Percentiles rank a stretch among this genome's conserved stretches.
Conservation (phyloP, 257 asterid genomes). For the Nemophila menziesii region DNA sequence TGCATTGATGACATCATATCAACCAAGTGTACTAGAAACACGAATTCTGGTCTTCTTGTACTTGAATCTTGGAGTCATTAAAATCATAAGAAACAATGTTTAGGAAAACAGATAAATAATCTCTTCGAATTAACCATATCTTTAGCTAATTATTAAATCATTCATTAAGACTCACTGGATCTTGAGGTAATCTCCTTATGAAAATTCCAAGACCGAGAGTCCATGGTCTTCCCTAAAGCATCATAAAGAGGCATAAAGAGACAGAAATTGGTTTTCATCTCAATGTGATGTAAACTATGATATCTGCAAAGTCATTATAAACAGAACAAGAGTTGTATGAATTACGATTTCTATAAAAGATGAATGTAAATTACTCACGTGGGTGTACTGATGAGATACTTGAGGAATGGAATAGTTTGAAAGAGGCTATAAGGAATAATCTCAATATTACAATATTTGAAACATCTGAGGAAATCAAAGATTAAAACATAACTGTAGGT, state of each 20-base stretch:
- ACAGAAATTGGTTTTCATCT: conserved; percentile 64
- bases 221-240: conserved; percentile 49
- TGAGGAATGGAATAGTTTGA: conserved; percentile 44
- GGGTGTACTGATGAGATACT: conserved; percentile 53
- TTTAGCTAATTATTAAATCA: too few relatives aligned
- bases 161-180: too few relatives aligned
- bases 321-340: too few relatives aligned
- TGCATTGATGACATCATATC: conserved; percentile 76
- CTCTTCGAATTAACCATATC: too few relatives aligned
- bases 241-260: conserved; percentile 89
- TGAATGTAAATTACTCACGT: conserved; percentile 41
- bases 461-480: conserved; percentile 77
- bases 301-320: conserved; percentile 37
- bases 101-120: not conserved
- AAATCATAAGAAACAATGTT: not conserved
- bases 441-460: conserved; percentile 74
- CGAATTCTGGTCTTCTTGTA: conserved; percentile 74
- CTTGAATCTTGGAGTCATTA: conserved; percentile 24
- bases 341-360: too few relatives aligned
- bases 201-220: conserved; percentile 52
- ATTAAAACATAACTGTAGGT: conserved; percentile 48
- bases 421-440: conserved; percentile 43
- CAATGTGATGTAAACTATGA: conserved; percentile 63
- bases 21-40: conserved; percentile 80
- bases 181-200: too few relatives aligned